phyloP scores from a whole-genome alignment of 2,329 filamentous ascomycete species.

The Clathrospora elynae region DNA sequence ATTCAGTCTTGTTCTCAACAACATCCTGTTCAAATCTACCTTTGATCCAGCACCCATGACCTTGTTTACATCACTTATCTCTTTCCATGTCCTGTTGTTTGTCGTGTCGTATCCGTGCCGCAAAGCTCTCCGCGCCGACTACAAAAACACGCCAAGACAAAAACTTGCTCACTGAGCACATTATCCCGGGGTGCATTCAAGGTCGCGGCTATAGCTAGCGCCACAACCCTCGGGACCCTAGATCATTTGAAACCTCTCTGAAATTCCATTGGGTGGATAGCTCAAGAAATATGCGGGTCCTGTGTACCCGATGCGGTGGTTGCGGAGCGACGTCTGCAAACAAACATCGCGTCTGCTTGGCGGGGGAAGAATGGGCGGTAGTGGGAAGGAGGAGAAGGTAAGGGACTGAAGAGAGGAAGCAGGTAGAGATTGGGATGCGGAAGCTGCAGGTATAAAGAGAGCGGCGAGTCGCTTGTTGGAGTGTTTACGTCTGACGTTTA shows the following conservation, averaged over 20 bases:
- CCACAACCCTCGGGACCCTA: slow-evolving; percentile 32
- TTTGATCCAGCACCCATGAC: too few species aligned
- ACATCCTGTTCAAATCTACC: too few species aligned
- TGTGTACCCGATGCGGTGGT: slow-evolving; percentile 6
- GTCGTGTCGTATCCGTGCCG: too few species aligned
- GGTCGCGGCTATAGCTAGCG: slow-evolving; percentile 31
- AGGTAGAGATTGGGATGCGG: neutral
- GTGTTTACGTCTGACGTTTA: neutral
- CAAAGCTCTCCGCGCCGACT: neutral
- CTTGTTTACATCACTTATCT: too few species aligned
- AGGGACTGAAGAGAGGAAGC: neutral
- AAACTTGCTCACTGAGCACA: slow-evolving; percentile 39
- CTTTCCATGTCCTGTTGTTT: too few species aligned
- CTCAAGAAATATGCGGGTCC: neutral
- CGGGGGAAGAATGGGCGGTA: neutral
- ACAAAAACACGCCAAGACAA: slow-evolving; percentile 18
- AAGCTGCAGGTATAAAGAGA: slow-evolving; percentile 12
- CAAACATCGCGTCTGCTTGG: slow-evolving; percentile 9
- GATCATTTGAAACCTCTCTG: too few species aligned
- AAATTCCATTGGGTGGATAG: slow-evolving; percentile 1
- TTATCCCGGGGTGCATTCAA: slow-evolving; percentile 26
- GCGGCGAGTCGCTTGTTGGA: slow-evolving; percentile 7
- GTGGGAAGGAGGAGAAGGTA: neutral
- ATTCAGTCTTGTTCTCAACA: too few species aligned
- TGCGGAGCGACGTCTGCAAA: slow-evolving; percentile 5